Percentiles rank a stretch among this genome's conserved stretches.
phyloP scores from a whole-genome alignment of 495 filamentous ascomycete species.

The Evernia prunastri region DNA sequence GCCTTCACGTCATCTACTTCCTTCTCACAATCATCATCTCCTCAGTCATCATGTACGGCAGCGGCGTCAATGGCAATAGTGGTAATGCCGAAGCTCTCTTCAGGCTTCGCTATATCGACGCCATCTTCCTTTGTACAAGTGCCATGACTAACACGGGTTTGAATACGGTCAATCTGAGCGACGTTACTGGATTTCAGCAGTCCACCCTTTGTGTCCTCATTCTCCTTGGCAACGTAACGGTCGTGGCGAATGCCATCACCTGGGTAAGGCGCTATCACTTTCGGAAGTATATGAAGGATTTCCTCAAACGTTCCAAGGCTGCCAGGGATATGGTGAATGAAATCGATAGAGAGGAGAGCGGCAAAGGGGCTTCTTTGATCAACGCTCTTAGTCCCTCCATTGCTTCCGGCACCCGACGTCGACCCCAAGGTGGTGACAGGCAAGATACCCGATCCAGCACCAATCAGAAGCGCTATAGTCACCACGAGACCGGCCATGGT shows the following conservation, averaged over 20 bases:
- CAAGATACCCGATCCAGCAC: background rate
- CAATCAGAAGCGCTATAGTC: background rate
- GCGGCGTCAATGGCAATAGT: slow-evolving; percentile 12
- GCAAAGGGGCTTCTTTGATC: background rate
- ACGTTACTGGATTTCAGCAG: slow-evolving; percentile 3
- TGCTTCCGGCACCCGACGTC: background rate
- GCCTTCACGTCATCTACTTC: slow-evolving; percentile 11
- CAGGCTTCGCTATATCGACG: slow-evolving; percentile 7
- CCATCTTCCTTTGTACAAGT: slow-evolving; percentile 8
- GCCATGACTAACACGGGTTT: slow-evolving; percentile 7
- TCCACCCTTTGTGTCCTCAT: background rate
- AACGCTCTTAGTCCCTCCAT: background rate
- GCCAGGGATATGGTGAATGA: background rate
- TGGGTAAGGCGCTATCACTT: slow-evolving; percentile 1
- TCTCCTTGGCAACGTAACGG: background rate
- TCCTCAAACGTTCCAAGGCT: background rate
- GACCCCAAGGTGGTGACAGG: background rate
- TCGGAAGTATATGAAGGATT: background rate
- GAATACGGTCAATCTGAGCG: background rate
- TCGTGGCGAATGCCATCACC: background rate
- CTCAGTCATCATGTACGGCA: slow-evolving; percentile 14
- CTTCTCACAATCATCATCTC: slow-evolving; percentile 1
- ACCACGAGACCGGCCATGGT: slow-evolving; percentile 4
- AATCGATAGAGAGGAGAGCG: background rate
- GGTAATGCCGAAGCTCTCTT: background rate